Conservation (phyloP, 768 basidiomycete species). For the Boletales sp. region DNA sequence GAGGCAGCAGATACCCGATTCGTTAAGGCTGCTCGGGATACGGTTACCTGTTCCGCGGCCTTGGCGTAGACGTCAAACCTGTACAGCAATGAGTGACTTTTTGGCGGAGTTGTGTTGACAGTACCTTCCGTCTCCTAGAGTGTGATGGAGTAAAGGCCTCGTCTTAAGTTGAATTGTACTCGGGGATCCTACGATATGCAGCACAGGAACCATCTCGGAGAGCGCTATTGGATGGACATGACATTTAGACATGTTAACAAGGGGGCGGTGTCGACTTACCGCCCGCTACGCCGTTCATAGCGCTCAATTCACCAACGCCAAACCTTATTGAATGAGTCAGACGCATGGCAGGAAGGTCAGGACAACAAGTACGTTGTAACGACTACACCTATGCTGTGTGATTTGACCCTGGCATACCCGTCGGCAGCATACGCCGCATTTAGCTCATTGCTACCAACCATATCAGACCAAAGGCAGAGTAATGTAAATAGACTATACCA, state of each 20-base stretch:
- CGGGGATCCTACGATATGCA: conserved; percentile 86
- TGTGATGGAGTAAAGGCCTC: conserved; percentile 81
- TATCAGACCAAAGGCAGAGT: neutral
- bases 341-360: neutral
- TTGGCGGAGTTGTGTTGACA: neutral
- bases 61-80: conserved; percentile 80
- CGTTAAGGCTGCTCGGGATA: conserved; percentile 59
- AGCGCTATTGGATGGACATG: conserved; percentile 43
- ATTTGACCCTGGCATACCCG: conserved; percentile 88
- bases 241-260: neutral
- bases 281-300: conserved; percentile 81
- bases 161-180: conserved; percentile 68
- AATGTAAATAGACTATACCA: conserved; percentile 42
- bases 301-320: conserved; percentile 91
- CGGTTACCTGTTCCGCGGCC: conserved; percentile 72
- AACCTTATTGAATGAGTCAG: conserved; percentile 44
- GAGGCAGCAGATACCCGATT: conserved; percentile 51
- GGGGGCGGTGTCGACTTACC: conserved; percentile 34
- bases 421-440: conserved; percentile 91
- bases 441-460: conserved; percentile 61
- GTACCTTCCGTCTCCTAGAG: conserved; percentile 78
- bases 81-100: neutral
- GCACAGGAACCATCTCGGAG: conserved; percentile 85
- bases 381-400: conserved; percentile 65
- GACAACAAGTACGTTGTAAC: conserved; percentile 61